Evolutionary conservation across 805 yeast species (phyloP), one percentile per base, ranked within the genome.

Genomic region (Kazachstania viticola): DNA sequence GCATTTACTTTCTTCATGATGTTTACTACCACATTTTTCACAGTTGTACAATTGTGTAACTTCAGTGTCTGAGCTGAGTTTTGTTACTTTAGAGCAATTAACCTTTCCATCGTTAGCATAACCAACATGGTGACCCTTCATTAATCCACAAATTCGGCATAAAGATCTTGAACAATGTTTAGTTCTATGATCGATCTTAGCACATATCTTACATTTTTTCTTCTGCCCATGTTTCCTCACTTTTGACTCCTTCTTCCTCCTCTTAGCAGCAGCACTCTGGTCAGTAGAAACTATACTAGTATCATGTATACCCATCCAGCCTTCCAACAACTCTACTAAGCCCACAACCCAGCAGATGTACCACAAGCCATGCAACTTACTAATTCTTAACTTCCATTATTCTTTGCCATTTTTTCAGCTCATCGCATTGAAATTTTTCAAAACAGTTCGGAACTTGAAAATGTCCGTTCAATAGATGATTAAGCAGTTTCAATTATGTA

Each of bases 1-100:
- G 57, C 95, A 84, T 37, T 75, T 68, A 19, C 11, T 19, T 11
- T 19, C 11, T 19, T 19, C 11, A 11, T 19, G 22, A 8, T 11
- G 9, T 7, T 67, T 65, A 9, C 21, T 15, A 6, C 28, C 14
- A 11, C 43, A 39, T 4, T 19, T 11, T 1, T 12, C 9, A 14
- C 40, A 37, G n/a, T 19, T 19, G 22, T 8, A 19, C 22, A 19
- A n/a, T n/a, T n/a, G n/a, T n/a, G n/a, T n/a, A n/a, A n/a, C n/a
- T n/a, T n/a, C n/a, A n/a, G n/a, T n/a, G n/a, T n/a, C n/a, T n/a
- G n/a, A n/a, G n/a, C n/a, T n/a, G n/a, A n/a, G n/a, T n/a, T n/a
- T n/a, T 12, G n/a, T n/a, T n/a, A n/a, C n/a, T n/a, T n/a, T n/a
- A n/a, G n/a, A n/a, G n/a, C n/a, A n/a, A n/a, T n/a, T n/a, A n/a